Evolutionary conservation across 345 rosid species (phyloP), one percentile per base, ranked within the genome.

Genomic region (Litchi chinensis): DNA sequence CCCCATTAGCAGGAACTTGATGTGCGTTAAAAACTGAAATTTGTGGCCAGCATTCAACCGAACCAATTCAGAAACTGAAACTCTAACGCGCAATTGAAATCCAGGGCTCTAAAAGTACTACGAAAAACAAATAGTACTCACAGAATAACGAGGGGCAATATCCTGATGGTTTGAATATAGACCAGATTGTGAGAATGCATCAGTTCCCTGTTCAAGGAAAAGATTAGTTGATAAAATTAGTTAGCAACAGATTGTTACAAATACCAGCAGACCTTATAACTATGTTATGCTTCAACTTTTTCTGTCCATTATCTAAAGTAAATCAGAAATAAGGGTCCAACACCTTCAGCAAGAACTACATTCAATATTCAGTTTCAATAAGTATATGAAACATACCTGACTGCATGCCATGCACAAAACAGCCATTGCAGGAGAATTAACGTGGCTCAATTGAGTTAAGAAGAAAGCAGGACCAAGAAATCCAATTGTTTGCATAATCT

Each of bases 401-500:
- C 98, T 91, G 83, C 98, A 95, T 21, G 98, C 92, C 95, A 91
- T 90, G 85, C 93, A 91, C 24, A 90, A 66, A 60, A 91, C 90
- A 56, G 95, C 93, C 96, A 93, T 89, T 37, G 96, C 88, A 76
- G 99, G 98, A 86, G 97, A 90, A 80, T 95, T 73, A 59, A 95
- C 76, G 81, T 95, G 97, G 90, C 94, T 93, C 88, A 95, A 82
- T 86, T 93, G 99, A 76, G 97, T 95, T 74, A 95, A 85, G 77
- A 93, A 95, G 90, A 95, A 95, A 62, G 98, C 98, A 76, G 96
- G 98, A 77, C 98, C 99, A 48, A 95, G 93, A 88, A 95, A 95
- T 81, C 99, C 99, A 80, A 93, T 85, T 71, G 97, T 75, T 91
- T 95, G 98, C 98, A 95, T 95, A 71, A 95, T 89, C 99, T 95